Evolutionary conservation across 2,329 filamentous ascomycete species (phyloP).

Genomic region (Diaporthe vaccinii): DNA sequence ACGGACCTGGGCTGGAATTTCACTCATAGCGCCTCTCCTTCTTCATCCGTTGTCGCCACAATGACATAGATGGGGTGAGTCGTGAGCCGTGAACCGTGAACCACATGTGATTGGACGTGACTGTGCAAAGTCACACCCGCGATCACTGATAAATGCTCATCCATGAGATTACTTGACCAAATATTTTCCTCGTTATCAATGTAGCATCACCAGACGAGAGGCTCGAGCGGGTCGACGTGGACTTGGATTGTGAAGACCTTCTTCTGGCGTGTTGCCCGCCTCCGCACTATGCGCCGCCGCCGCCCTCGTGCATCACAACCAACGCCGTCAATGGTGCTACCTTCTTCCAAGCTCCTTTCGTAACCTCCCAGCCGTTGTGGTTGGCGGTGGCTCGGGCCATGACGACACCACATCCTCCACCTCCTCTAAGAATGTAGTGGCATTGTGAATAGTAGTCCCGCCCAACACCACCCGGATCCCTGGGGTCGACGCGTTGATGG

Average conservation of each 20-base stretch:
- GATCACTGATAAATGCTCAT: neutral
- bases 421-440: constrained; percentile 88
- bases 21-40: neutral
- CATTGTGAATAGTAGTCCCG: constrained; percentile 90
- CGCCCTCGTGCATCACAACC: neutral
- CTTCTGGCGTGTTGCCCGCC: neutral
- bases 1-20: neutral
- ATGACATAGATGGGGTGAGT: neutral
- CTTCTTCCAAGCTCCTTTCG: constrained; percentile 49
- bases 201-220: neutral
- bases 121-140: neutral
- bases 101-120: neutral
- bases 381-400: constrained; percentile 79
- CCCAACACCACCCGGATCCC: constrained; percentile 91
- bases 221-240: neutral
- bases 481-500: constrained; percentile 90
- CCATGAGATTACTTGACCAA: neutral
- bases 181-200: neutral
- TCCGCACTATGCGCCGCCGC: neutral
- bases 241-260: neutral
- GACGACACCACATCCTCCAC: constrained; percentile 88
- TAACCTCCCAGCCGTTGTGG: constrained; percentile 48
- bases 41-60: neutral
- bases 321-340: constrained; percentile 22
- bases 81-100: neutral